Conservation (phyloP, 225 moss, liverwort and hornwort species). For the Polytrichum formosum region DNA sequence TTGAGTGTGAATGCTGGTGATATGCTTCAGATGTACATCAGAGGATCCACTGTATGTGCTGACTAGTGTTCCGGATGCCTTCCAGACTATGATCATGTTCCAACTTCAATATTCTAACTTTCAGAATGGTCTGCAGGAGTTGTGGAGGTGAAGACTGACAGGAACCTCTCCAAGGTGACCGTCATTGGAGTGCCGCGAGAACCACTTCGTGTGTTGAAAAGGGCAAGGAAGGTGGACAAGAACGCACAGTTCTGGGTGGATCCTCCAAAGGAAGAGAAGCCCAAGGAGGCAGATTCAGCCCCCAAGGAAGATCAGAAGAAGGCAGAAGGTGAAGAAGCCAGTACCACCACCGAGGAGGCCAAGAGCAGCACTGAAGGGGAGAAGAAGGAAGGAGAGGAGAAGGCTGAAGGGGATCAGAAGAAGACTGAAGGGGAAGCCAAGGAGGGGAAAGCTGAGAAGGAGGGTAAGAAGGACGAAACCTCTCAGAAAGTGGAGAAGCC, state of each 20-base stretch:
- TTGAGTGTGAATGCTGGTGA: neutral
- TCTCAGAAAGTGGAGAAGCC: conserved; percentile 5
- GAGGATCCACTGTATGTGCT: neutral
- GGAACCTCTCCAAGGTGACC: conserved; percentile 4
- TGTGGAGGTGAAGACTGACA: conserved; percentile 2
- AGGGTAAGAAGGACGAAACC: neutral
- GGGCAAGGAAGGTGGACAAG: conserved; percentile 7
- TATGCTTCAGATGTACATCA: neutral
- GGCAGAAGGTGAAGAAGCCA: neutral
- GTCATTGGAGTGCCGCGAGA: conserved; percentile 9
- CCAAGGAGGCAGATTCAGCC: neutral
- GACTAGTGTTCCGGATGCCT: neutral
- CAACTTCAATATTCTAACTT: neutral
- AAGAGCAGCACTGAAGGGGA: conserved; percentile 4
- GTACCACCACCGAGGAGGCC: neutral
- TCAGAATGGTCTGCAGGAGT: conserved; percentile 5
- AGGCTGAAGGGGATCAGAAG: conserved; percentile 4
- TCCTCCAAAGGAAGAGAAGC: conserved; percentile 18
- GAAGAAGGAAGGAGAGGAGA: neutral
- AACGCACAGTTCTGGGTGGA: conserved; percentile 9
- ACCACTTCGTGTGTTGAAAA: conserved; percentile 9
- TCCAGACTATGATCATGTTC: too few species aligned
- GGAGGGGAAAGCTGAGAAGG: conserved; percentile 3
- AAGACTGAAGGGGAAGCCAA: conserved; percentile 2
- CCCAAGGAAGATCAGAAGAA: neutral